Evolutionary conservation across 2,329 filamentous ascomycete genomes (phyloP).

Genomic region (Colletotrichum horii): DNA sequence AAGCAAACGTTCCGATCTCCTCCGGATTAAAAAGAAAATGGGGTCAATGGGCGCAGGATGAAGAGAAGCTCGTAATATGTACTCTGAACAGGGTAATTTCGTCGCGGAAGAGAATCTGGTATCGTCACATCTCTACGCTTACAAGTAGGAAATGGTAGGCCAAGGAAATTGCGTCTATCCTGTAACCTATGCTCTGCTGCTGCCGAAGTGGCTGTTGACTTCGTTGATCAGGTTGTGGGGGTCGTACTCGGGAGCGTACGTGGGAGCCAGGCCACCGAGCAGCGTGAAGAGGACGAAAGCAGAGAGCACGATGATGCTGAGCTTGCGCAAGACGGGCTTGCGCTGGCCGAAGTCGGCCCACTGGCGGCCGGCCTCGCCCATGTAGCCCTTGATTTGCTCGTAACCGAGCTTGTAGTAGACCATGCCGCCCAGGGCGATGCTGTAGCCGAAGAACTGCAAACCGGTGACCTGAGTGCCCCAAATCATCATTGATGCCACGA

Average conservation of each 20-base stretch:
- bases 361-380: conserved; percentile 72
- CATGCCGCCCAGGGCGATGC: conserved; percentile 79
- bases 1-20: neutral
- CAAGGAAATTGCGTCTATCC: neutral
- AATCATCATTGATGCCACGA: conserved; percentile 79
- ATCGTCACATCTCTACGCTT: conserved; percentile 16
- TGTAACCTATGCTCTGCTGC: conserved; percentile 24
- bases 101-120: conserved; percentile 7
- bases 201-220: conserved; percentile 56
- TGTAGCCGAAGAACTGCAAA: conserved; percentile 85
- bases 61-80: conserved; percentile 19
- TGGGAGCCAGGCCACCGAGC: conserved; percentile 70
- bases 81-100: conserved; percentile 15
- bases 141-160: neutral
- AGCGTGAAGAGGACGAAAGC: conserved; percentile 72
- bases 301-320: conserved; percentile 70
- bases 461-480: conserved; percentile 77
- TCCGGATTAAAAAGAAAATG: neutral
- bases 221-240: conserved; percentile 53
- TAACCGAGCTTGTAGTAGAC: conserved; percentile 86
- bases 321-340: conserved; percentile 79
- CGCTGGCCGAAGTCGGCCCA: conserved; percentile 87
- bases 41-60: neutral
- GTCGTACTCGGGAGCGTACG: conserved; percentile 61
- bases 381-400: conserved; percentile 83